Base-by-base conservation (phyloP, 352 stramenopile genomes). In the Pythium rhizo-oryzae region DNA sequence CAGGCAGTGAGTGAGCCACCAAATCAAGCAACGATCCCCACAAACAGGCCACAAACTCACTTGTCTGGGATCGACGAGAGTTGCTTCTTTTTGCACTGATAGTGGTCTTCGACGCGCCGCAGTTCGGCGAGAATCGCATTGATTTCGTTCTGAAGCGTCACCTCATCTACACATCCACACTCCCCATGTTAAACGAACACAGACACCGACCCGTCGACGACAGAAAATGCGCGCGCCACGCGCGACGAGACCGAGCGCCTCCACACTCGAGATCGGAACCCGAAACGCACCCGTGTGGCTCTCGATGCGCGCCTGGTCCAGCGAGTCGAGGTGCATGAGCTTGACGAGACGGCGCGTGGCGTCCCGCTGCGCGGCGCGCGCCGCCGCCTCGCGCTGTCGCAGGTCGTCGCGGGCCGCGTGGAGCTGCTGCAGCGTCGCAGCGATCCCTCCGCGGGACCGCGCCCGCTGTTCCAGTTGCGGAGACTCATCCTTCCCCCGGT, bases 61-160 rank as follows among this genome's bases (percentile, higher is more conserved):
- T 88, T 88, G 77, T 90, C 78, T 19, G 67, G 70, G n/a, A 90
- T 74, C 1, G 21, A 35, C 18, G 80, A 61, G 23, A 89, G 53
- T 9, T 56, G 49, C 65, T 89, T 90, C 75, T 87, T 89, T 11
- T 74, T 62, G 9, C 51, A 49, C 57, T 86, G 80, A 47, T 78
- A 87, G 24, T 67, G 56, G 4, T 62, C 62, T 39, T 88, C 77
- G 51, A 87, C 44, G 11, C 41, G 52, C 9, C 61, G 62, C 44
- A 88, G 79, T 47, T 76, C 72, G 39, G 76, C 75, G 28, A 75
- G 30, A n/a, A 82, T 75, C 18, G 33, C 37, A 1, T 70, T 41
- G 30, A 75, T 70, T 51, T 80, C 76, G 60, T 80, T 81, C 62
- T 80, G 74, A 37, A 65, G 66, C 16, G 61, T 61, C 21, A 74